Conservation (phyloP, 148 eudicot species). For the Camellia granthamiana region DNA sequence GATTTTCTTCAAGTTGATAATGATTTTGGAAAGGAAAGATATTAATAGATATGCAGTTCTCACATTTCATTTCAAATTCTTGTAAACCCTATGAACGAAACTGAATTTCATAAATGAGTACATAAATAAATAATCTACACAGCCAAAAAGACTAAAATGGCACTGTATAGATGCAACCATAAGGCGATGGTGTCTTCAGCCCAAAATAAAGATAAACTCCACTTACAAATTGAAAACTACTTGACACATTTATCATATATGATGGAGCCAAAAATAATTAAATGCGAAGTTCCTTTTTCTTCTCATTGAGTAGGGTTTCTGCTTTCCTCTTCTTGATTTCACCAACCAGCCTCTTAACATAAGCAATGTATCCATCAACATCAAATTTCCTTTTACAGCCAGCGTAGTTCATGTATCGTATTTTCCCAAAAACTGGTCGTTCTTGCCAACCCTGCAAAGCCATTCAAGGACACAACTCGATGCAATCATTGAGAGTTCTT, state of each 20-base stretch:
- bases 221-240: neutral
- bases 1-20: no score
- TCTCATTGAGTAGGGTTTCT: constrained; percentile 29
- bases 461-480: neutral
- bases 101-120: no score
- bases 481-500: neutral
- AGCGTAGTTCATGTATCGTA: constrained; percentile 91
- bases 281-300: constrained; percentile 30
- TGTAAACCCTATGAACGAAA: no score
- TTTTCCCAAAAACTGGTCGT: constrained; percentile 88
- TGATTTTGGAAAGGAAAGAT: no score
- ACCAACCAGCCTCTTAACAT: constrained; percentile 70
- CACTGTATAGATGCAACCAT: no score
- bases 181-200: neutral
- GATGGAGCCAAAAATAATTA: constrained; percentile 1
- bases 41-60: no score
- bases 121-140: neutral
- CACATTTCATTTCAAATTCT: no score
- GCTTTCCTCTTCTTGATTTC: constrained; percentile 89
- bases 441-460: constrained; percentile 82
- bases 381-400: constrained; percentile 97
- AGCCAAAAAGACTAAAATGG: neutral
- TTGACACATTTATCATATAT: neutral
- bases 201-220: neutral
- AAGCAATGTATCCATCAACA: constrained; percentile 77